Conservation (phyloP, 352 stramenopile genomes). For the Pythium folliculosum region DNA sequence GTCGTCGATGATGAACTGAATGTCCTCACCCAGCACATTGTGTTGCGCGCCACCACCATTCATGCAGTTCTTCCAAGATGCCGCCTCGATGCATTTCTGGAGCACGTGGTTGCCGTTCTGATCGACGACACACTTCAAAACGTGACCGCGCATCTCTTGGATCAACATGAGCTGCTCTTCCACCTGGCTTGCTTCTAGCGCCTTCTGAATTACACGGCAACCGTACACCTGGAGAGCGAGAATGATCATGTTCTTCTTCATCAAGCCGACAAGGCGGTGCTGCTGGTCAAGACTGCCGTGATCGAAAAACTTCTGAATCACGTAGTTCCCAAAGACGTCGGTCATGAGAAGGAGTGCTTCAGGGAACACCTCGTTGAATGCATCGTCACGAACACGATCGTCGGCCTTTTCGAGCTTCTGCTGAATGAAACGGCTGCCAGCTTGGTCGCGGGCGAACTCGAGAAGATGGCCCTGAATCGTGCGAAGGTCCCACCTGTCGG, state of each 20-base stretch:
- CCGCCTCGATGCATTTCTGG: constrained; percentile 97
- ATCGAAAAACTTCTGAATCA: constrained; percentile 98
- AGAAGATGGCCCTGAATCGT: constrained; percentile 85
- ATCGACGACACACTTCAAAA: constrained; percentile 95
- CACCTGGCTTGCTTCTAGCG: constrained; percentile 84
- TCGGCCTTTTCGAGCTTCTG: constrained; percentile 87
- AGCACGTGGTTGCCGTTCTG: constrained; percentile 99
- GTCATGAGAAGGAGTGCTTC: constrained; percentile 85
- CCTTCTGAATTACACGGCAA: constrained; percentile 97
- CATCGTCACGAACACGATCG: constrained; percentile 63
- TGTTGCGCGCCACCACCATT: constrained; percentile 18
- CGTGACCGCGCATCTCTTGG: constrained; percentile 72
- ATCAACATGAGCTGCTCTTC: constrained; percentile 82
- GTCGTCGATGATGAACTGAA: constrained; percentile 98
- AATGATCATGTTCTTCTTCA: constrained; percentile 94
- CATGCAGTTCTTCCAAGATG: constrained; percentile 49
- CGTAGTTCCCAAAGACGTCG: constrained; percentile 99
- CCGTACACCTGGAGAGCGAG: constrained; percentile 96
- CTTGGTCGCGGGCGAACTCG: constrained; percentile 86
- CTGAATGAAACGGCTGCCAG: constrained; percentile 87
- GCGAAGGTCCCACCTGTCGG: constrained; percentile 81
- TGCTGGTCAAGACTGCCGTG: constrained; percentile 91
- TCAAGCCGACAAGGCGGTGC: constrained; percentile 77
- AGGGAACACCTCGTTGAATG: constrained; percentile 85
- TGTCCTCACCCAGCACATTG: constrained; percentile 78